phyloP scores from a whole-genome alignment of 2,329 filamentous ascomycete species.

The Zelopaecilomyces penicillatus region DNA sequence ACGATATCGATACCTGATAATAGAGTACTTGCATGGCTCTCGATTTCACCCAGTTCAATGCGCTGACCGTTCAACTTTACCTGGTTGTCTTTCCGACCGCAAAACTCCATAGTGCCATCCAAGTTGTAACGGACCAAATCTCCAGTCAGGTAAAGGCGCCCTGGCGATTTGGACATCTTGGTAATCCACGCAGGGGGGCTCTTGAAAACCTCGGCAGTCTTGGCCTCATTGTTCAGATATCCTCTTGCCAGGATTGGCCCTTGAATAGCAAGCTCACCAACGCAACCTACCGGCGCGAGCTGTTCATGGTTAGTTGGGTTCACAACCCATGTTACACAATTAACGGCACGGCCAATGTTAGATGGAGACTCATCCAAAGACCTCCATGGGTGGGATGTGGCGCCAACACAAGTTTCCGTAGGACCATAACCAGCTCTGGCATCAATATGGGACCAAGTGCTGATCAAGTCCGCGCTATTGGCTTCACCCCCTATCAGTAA shows the following conservation, averaged over 20 bases:
- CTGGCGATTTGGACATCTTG: neutral
- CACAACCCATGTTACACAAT: constrained; percentile 20
- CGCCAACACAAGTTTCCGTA: no score
- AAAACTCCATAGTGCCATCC: constrained; percentile 32
- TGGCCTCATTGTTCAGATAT: constrained; percentile 36
- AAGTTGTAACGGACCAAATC: constrained; percentile 35
- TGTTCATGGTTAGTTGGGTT: constrained; percentile 14
- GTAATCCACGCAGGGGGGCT: neutral
- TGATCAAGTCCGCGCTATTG: no score
- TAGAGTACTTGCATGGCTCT: constrained; percentile 4
- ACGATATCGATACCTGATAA: neutral
- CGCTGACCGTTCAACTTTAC: constrained; percentile 50
- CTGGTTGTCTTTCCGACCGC: constrained; percentile 47
- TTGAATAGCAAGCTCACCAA: constrained; percentile 27
- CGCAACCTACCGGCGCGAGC: constrained; percentile 20
- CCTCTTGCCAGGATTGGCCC: constrained; percentile 39
- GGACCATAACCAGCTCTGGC: no score
- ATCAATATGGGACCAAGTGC: no score
- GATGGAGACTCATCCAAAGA: neutral
- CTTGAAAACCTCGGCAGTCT: constrained; percentile 31
- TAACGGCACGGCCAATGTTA: neutral
- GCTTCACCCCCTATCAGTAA: no score
- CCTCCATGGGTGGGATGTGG: no score
- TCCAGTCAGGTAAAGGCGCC: constrained; percentile 34
- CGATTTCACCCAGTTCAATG: constrained; percentile 34